phyloP scores from a whole-genome alignment of 768 basidiomycete genomes.

The Boletus reticulatus region DNA sequence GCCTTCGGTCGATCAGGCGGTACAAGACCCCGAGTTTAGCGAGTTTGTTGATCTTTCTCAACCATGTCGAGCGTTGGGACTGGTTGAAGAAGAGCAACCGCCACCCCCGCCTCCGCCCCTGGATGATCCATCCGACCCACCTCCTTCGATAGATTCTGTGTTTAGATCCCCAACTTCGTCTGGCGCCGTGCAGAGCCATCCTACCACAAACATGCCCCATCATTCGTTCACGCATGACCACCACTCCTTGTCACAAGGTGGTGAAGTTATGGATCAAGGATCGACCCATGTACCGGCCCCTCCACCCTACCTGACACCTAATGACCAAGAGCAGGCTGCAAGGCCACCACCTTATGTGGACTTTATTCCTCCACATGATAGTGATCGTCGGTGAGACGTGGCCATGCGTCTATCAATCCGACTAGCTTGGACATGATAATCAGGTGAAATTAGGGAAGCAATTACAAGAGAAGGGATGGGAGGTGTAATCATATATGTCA shows the following conservation, averaged over 20 bases:
- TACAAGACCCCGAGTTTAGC: conserved; percentile 67
- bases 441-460: conserved; percentile 25
- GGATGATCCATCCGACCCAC: conserved; percentile 87
- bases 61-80: conserved; percentile 55
- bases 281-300: conserved; percentile 61
- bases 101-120: conserved; percentile 81
- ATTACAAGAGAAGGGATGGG: conserved; percentile 25
- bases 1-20: conserved; percentile 73
- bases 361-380: conserved; percentile 28
- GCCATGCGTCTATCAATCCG: neutral
- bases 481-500: conserved; percentile 26
- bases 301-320: conserved; percentile 66
- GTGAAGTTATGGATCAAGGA: conserved; percentile 32
- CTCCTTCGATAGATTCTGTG: conserved; percentile 83
- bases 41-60: conserved; percentile 57
- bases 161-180: conserved; percentile 43
- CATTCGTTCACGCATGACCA: conserved; percentile 31
- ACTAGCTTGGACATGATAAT: neutral
- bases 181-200: conserved; percentile 14
- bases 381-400: conserved; percentile 11
- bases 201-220: conserved; percentile 30
- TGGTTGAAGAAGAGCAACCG: conserved; percentile 54
- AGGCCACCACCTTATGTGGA: conserved; percentile 66
- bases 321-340: conserved; percentile 51
- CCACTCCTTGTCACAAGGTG: conserved; percentile 33